These are phyloP conservation scores for Aspergillus chevalieri DNA, from an alignment of 2,329 filamentous ascomycete genomes.

Conservation along the genomic window DNA sequence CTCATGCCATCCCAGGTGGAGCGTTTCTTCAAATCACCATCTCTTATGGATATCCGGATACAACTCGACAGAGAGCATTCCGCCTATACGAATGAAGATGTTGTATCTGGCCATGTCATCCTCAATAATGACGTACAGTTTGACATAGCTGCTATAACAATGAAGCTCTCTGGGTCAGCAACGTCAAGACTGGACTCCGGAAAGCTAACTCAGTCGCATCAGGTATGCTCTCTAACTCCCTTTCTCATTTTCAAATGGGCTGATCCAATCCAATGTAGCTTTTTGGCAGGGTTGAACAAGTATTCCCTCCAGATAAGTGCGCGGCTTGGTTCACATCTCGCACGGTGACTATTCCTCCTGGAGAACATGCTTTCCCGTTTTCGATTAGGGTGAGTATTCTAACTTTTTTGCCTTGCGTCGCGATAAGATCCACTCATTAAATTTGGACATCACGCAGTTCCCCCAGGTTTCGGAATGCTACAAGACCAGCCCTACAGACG, in stretches of 20 bases:
- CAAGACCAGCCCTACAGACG: background rate
- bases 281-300: constrained; percentile 3
- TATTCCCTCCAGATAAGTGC: constrained; percentile 6
- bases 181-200: constrained; percentile 8
- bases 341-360: constrained; percentile 1
- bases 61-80: constrained; percentile 4
- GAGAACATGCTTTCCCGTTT: constrained; percentile 7
- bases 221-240: constrained; percentile 3
- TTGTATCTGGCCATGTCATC: constrained; percentile 11
- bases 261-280: constrained; percentile 1
- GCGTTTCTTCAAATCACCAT: background rate
- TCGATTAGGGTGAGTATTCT: constrained; percentile 5
- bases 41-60: constrained; percentile 7
- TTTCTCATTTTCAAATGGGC: too few species aligned
- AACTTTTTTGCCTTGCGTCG: too few species aligned
- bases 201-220: constrained; percentile 8
- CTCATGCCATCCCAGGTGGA: background rate
- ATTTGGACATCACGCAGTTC: constrained; percentile 2
- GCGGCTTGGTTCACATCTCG: background rate
- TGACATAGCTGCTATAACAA: constrained; percentile 8
- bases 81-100: constrained; percentile 8
- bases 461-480: constrained; percentile 10
- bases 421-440: background rate
- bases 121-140: constrained; percentile 6
- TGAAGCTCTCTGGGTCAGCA: constrained; percentile 10